A percentile compares a stretch with the other conserved stretches of the same genome.
Evolutionary conservation across 2,329 filamentous ascomycete species (phyloP).

Genomic region (Colletotrichum endophyticum): DNA sequence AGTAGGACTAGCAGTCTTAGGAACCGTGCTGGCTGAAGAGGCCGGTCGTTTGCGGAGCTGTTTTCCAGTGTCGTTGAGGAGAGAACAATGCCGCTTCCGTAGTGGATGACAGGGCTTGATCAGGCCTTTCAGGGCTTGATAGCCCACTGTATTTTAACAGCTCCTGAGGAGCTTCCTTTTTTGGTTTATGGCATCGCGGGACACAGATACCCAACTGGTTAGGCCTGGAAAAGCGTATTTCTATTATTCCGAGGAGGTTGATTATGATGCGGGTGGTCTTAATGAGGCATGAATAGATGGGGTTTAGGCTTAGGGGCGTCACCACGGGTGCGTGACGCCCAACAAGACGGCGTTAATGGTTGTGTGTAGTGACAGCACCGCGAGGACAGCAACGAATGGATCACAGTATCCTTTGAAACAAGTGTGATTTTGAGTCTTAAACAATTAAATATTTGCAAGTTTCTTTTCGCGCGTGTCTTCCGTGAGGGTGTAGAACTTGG

Average conservation of each 20-base stretch:
- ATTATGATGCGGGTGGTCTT: background rate
- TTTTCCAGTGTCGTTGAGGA: background rate
- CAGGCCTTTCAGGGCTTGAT: background rate
- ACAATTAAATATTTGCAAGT: background rate
- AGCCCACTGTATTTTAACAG: background rate
- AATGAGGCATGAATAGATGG: background rate
- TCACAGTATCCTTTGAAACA: background rate
- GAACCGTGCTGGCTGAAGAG: constrained; percentile 25
- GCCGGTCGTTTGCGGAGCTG: background rate
- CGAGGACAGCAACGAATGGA: background rate
- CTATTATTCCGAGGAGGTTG: background rate
- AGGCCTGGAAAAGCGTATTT: background rate
- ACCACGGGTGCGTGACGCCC: background rate
- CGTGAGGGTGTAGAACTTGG: background rate
- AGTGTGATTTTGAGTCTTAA: background rate
- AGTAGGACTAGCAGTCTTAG: constrained; percentile 33
- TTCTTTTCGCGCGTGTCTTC: background rate
- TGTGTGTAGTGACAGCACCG: background rate
- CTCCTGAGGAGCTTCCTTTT: background rate
- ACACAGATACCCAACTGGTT: background rate
- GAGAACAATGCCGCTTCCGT: background rate
- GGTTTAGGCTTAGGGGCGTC: background rate
- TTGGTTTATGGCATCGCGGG: background rate
- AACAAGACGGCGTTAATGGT: background rate
- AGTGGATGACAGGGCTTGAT: background rate